phyloP scores from a whole-genome alignment of 192 early-diverging fungal species.

The Backusella psychrophila region DNA sequence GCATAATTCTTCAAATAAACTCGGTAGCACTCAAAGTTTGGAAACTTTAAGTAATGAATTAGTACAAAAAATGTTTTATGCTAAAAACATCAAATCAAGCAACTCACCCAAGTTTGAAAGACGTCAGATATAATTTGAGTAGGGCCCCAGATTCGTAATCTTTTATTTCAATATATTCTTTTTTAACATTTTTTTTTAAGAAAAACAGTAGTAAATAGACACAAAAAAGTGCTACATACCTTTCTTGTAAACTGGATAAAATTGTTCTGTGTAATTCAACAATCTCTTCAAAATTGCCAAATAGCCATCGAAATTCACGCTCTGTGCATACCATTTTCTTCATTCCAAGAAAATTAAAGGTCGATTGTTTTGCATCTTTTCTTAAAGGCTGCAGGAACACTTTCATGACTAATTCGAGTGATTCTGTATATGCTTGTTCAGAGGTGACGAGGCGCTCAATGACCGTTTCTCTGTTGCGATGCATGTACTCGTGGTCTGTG shows the following conservation, averaged over 20 bases:
- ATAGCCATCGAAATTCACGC: conserved; percentile 26
- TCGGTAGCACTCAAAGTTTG: conserved; percentile 18
- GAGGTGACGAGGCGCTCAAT: conserved; percentile 19
- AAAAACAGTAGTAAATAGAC: background rate
- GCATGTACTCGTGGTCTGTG: conserved; percentile 24
- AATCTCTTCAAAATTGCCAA: conserved; percentile 30
- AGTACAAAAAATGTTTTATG: background rate
- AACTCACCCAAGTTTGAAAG: conserved; percentile 24
- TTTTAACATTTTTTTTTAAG: conserved; percentile 8
- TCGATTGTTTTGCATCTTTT: conserved; percentile 18
- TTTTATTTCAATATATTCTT: background rate
- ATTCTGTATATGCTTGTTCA: conserved; percentile 26
- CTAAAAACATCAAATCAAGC: background rate
- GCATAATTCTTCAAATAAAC: conserved; percentile 26
- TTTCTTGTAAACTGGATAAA: conserved; percentile 13
- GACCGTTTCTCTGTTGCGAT: conserved; percentile 27
- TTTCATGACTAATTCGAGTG: conserved; percentile 19
- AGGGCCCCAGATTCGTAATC: conserved; percentile 35
- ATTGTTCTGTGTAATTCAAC: conserved; percentile 16
- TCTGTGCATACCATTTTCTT: conserved; percentile 31
- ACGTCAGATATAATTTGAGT: conserved; percentile 36
- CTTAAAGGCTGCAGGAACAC: conserved; percentile 20
- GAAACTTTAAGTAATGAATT: conserved; percentile 5
- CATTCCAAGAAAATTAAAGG: conserved; percentile 25
- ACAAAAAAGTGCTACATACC: conserved; percentile 15